Conservation (phyloP, 2,329 filamentous ascomycete species). For the Arthrobotrys pseudoclavata region DNA sequence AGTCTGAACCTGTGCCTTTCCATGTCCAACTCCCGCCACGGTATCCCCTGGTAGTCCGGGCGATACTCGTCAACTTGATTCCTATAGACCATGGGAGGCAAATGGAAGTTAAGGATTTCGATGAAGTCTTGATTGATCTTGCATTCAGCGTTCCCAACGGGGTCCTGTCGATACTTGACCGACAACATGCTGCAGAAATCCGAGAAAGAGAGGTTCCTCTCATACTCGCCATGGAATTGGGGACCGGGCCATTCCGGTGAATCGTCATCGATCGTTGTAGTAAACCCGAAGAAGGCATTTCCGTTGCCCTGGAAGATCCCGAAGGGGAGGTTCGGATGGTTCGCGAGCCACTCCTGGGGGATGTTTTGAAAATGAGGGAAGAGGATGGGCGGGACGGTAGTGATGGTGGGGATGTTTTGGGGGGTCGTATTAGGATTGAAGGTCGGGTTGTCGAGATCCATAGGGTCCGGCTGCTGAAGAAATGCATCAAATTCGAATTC, state of each 20-base stretch:
- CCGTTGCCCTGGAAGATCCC: constrained; percentile 49
- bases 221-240: constrained; percentile 51
- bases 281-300: constrained; percentile 48
- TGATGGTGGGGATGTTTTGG: constrained; percentile 36
- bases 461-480: constrained; percentile 46
- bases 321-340: constrained; percentile 50
- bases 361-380: constrained; percentile 55
- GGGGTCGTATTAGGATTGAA: constrained; percentile 39
- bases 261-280: constrained; percentile 49
- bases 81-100: constrained; percentile 61
- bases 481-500: constrained; percentile 49
- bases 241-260: constrained; percentile 58
- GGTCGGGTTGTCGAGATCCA: constrained; percentile 54
- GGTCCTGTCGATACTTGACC: constrained; percentile 45
- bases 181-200: constrained; percentile 56
- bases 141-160: constrained; percentile 42
- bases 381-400: constrained; percentile 30
- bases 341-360: constrained; percentile 50
- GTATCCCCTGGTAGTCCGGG: constrained; percentile 62
- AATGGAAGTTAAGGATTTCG: constrained; percentile 53
- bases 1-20: constrained; percentile 58
- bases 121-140: constrained; percentile 55
- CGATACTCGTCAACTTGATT: constrained; percentile 60
- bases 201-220: constrained; percentile 52
- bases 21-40: constrained; percentile 62